Evolutionary conservation across 2,329 filamentous ascomycete species (phyloP).

Genomic region (Colletotrichum kahawae): DNA sequence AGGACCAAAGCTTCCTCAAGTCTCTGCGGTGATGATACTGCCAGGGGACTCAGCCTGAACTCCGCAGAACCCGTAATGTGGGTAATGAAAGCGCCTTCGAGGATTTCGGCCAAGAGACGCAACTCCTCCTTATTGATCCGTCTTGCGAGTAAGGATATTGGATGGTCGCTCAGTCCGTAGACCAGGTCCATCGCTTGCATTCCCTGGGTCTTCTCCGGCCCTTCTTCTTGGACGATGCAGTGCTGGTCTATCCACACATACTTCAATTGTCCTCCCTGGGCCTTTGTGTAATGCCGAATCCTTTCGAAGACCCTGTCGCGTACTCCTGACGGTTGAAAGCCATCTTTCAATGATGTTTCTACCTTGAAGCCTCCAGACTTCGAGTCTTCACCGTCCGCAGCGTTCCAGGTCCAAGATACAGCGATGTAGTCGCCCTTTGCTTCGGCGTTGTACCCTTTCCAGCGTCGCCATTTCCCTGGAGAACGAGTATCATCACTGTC

Average conservation of each 20-base stretch:
- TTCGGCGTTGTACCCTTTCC: not conserved
- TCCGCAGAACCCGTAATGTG: not conserved
- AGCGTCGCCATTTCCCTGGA: not conserved
- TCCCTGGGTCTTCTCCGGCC: not conserved
- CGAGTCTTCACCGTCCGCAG: not conserved
- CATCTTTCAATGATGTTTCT: not conserved
- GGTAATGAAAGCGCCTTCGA: not conserved
- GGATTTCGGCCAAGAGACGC: not conserved
- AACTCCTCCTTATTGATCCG: not conserved
- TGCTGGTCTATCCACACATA: not conserved
- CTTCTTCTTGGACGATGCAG: not conserved
- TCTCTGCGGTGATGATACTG: not conserved
- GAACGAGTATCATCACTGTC: not conserved
- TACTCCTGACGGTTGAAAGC: not conserved
- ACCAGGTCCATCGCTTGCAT: not conserved
- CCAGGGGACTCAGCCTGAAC: not conserved
- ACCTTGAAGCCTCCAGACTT: not conserved
- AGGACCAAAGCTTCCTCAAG: not conserved
- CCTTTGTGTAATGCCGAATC: not conserved
- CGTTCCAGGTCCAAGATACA: not conserved
- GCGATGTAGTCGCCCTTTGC: not conserved
- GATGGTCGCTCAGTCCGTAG: not conserved
- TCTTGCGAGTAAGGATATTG: not conserved
- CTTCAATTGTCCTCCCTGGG: fast-evolving
- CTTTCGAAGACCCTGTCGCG: not conserved